A percentile compares a stretch with the other conserved stretches of the same genome.
Conservation (phyloP, 2,329 filamentous ascomycete species). For the Colletotrichum ledebouriae region DNA sequence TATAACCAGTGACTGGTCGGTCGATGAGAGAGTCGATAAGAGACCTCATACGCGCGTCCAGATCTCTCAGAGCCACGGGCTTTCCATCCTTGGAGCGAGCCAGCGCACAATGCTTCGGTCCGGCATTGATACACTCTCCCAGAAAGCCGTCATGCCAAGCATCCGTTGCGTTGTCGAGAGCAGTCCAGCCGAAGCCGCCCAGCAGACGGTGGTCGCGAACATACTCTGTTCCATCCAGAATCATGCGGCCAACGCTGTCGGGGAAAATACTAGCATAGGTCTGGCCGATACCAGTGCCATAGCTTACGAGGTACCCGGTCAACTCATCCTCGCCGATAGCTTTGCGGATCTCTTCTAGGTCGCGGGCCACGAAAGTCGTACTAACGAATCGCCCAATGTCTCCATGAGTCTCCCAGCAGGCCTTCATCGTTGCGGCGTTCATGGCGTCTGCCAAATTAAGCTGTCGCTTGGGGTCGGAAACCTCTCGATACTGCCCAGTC, state of each 20-base stretch:
- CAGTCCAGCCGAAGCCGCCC: constrained; percentile 61
- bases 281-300: constrained; percentile 66
- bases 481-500: constrained; percentile 55
- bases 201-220: constrained; percentile 60
- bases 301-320: constrained; percentile 64
- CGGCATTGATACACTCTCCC: constrained; percentile 63
- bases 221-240: constrained; percentile 64
- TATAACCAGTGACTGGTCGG: constrained; percentile 56
- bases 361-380: constrained; percentile 62
- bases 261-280: constrained; percentile 66
- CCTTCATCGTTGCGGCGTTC: constrained; percentile 59
- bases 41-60: constrained; percentile 56
- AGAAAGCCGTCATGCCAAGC: constrained; percentile 65
- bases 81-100: constrained; percentile 51
- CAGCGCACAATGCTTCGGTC: constrained; percentile 60
- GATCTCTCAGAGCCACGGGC: constrained; percentile 51
- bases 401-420: constrained; percentile 58
- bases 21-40: constrained; percentile 55
- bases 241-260: constrained; percentile 60
- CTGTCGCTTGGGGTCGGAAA: constrained; percentile 52
- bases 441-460: constrained; percentile 60
- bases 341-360: constrained; percentile 63
- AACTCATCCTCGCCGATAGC: constrained; percentile 61
- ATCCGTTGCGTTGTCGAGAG: constrained; percentile 63
- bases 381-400: constrained; percentile 61